Evolutionary conservation across 495 filamentous ascomycete genomes (phyloP).

Genomic region (Penicillium desertorum): DNA sequence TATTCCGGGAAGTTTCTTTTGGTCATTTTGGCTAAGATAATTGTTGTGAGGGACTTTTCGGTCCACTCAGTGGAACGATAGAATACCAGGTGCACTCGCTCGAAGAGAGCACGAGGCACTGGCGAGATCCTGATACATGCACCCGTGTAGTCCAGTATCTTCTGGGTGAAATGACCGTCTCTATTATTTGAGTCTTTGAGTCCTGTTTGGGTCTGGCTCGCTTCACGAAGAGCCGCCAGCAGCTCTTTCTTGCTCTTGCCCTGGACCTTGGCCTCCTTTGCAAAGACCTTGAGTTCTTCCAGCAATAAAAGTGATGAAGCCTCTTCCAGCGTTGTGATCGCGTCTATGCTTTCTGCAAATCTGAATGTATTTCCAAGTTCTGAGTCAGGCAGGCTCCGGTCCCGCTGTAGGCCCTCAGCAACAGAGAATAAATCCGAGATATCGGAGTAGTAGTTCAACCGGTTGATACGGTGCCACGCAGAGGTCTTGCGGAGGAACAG

Average conservation of each 20-base stretch:
- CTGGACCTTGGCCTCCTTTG: constrained; percentile 81
- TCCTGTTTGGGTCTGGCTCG: constrained; percentile 70
- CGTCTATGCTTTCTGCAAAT: constrained; percentile 77
- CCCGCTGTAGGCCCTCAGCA: constrained; percentile 54
- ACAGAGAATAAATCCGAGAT: constrained; percentile 70
- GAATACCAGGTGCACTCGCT: constrained; percentile 92
- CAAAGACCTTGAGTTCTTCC: constrained; percentile 82
- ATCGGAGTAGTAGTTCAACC: constrained; percentile 76
- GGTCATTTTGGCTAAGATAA: constrained; percentile 88
- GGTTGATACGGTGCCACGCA: constrained; percentile 85
- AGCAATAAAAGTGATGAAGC: constrained; percentile 75
- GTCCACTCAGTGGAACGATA: constrained; percentile 97
- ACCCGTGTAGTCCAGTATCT: constrained; percentile 78
- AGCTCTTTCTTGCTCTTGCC: constrained; percentile 90
- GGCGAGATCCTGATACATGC: constrained; percentile 79
- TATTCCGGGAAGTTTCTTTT: constrained; percentile 86
- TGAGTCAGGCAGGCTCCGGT: constrained; percentile 44
- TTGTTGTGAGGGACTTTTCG: constrained; percentile 91
- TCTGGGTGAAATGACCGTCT: constrained; percentile 63
- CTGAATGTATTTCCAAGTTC: constrained; percentile 56
- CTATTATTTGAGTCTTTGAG: constrained; percentile 62
- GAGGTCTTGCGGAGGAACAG: constrained; percentile 92
- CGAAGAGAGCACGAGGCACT: constrained; percentile 77
- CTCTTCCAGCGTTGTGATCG: constrained; percentile 79
- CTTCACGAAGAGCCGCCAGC: constrained; percentile 64